A percentile compares a stretch with the other conserved stretches of the same genome.
Conservation (phyloP, 139 green algal genomes). For the Medakamo hakoo region DNA sequence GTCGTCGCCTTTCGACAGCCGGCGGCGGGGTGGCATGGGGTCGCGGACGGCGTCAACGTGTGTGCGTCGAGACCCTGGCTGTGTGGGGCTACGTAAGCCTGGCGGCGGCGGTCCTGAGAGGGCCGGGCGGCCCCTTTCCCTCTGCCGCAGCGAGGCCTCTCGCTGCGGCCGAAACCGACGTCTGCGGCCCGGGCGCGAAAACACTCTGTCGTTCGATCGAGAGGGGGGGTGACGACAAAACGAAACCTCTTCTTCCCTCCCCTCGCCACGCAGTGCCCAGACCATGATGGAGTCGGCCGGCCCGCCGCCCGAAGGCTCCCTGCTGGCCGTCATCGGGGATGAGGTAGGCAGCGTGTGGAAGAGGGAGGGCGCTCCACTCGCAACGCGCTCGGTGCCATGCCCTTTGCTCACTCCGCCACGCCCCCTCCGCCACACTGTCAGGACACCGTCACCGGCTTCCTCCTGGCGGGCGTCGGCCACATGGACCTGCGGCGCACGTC, state of each 20-base stretch:
- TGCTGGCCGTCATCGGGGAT: slow-evolving; percentile 37
- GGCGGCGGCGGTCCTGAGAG: too few species aligned
- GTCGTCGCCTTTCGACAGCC: too few species aligned
- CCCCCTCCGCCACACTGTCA: slow-evolving; percentile 16
- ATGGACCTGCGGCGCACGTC: slow-evolving; percentile 71
- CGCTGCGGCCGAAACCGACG: too few species aligned
- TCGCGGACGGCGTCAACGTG: too few species aligned
- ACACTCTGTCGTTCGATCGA: not conserved
- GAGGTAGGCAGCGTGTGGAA: slow-evolving; percentile 8
- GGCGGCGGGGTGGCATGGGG: too few species aligned
- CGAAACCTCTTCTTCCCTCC: not conserved
- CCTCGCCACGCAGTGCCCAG: not conserved
- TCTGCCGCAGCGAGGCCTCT: too few species aligned
- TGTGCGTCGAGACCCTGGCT: too few species aligned
- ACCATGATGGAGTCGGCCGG: not conserved
- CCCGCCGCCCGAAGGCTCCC: slow-evolving; percentile 6
- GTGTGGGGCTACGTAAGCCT: too few species aligned
- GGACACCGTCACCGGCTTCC: slow-evolving; percentile 96
- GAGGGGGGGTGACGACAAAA: not conserved
- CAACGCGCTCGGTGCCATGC: not conserved
- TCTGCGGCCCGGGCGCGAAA: too few species aligned
- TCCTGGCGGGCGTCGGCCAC: slow-evolving; percentile 89
- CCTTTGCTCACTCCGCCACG: too few species aligned
- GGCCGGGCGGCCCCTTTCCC: too few species aligned
- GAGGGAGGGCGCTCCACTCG: not conserved